Base-by-base conservation (phyloP, 129 eudicot genomes). In the Flaveria linearis region DNA sequence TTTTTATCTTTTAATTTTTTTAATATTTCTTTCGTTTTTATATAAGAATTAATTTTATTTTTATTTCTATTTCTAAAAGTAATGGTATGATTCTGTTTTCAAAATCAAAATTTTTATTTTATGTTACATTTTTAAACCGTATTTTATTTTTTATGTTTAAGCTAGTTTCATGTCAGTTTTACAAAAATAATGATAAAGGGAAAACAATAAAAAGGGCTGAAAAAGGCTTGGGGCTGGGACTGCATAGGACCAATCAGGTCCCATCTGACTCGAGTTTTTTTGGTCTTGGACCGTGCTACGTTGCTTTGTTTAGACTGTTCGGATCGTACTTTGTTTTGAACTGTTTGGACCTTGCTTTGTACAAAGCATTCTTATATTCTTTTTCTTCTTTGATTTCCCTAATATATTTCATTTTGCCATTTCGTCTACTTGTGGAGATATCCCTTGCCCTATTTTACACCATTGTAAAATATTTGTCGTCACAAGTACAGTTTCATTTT, bases 401-500 rank as follows among this genome's bases (percentile, higher is more conserved):
- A 0, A 70, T 12, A 51, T 15, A 55, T 56, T 17, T 69, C 28
- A 1, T 50, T 36, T 75, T 20, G 51, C 20, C 26, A 13, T 18
- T 65, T 76, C 11, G 25, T 65, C 18, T 64, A 76, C 39, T 41
- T 26, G 42, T 65, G 51, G 5, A 49, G 25, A 64, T 3, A 20
- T 76, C 58, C 50, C 45, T 30, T 57, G 49, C 5, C 76, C 36
- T 28, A 17, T 69, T 70, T 18, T 69, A 58, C 52, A 70, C 28
- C 42, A 1, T 45, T 11, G 45, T 28, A 60, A 70, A 78, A 70
- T 70, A 33, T 47, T 43, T 11, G 49, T 58, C 76, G 16, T 60
- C 23, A 18, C 60, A 46, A 80, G 62, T 39, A 45, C 28, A 6
- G 45, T 39, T 64, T 74, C 22, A 57, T 46, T 75, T 42, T 56